phyloP scores from a whole-genome alignment of 352 stramenopile species.

The Globisporangium alternatum region DNA sequence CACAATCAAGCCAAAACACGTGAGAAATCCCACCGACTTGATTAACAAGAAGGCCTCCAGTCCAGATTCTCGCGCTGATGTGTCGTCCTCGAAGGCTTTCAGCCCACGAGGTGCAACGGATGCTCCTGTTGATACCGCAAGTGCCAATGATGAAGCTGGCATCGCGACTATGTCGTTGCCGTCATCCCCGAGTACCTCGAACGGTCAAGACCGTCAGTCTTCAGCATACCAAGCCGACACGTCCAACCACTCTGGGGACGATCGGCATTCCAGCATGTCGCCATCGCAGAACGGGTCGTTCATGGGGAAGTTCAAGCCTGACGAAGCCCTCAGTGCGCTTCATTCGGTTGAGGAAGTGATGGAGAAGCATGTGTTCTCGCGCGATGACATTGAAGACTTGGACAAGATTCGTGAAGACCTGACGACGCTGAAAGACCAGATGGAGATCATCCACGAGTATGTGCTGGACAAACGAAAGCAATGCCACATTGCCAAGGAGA shows the following conservation, averaged over 20 bases:
- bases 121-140: neutral
- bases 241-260: constrained; percentile 25
- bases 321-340: constrained; percentile 48
- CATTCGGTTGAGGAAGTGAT: constrained; percentile 57
- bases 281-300: constrained; percentile 34
- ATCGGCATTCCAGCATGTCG: constrained; percentile 45
- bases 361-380: constrained; percentile 48
- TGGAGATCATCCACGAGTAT: constrained; percentile 69
- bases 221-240: constrained; percentile 13
- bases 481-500: constrained; percentile 66
- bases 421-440: constrained; percentile 59
- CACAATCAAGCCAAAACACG: constrained; percentile 22
- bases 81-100: neutral
- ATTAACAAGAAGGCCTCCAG: constrained; percentile 2
- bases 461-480: constrained; percentile 59
- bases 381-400: constrained; percentile 25
- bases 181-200: constrained; percentile 15
- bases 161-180: neutral
- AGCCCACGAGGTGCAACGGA: neutral
- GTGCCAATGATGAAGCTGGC: neutral
- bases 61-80: neutral
- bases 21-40: constrained; percentile 1
- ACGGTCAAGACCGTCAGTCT: constrained; percentile 13
- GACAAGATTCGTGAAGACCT: constrained; percentile 47
- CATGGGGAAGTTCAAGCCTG: constrained; percentile 62